Evolutionary conservation across 495 filamentous ascomycete species (phyloP).

Genomic region (Tricharina praecox): DNA sequence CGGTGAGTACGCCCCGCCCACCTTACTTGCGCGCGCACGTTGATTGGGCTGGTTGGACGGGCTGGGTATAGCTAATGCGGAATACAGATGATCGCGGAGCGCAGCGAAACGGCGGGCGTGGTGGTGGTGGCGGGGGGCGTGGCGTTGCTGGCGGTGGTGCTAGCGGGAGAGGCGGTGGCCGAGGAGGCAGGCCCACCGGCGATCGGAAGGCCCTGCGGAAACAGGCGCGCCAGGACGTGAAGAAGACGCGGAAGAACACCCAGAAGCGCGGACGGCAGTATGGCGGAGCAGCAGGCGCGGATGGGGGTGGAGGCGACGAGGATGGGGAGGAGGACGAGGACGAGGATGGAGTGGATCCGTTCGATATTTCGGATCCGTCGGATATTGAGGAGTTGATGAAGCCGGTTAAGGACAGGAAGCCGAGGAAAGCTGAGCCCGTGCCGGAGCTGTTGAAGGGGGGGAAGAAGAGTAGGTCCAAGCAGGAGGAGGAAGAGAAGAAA

Average conservation of each 20-base stretch:
- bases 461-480: conserved; percentile 20
- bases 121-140: conserved; percentile 8
- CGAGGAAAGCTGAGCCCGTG: too few relatives aligned
- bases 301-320: background rate
- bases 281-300: conserved; percentile 4
- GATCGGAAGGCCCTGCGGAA: conserved; percentile 37
- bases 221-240: conserved; percentile 32
- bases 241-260: conserved; percentile 17
- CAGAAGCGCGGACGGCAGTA: conserved; percentile 12
- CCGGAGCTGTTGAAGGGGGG: too few relatives aligned
- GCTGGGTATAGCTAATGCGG: background rate
- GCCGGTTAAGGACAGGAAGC: conserved; percentile 12
- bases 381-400: conserved; percentile 1
- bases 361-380: background rate
- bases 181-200: conserved; percentile 13
- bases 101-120: background rate
- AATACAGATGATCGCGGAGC: conserved; percentile 1
- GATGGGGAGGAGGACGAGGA: background rate
- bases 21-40: too few relatives aligned
- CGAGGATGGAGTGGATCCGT: background rate
- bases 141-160: conserved; percentile 15
- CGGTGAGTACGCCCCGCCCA: conserved; percentile 12
- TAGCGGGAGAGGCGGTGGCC: conserved; percentile 8
- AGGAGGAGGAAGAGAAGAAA: conserved; percentile 24
- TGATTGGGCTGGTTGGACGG: background rate